Conservation (phyloP, 352 stramenopile genomes). For the Phytopythium helicoides region DNA sequence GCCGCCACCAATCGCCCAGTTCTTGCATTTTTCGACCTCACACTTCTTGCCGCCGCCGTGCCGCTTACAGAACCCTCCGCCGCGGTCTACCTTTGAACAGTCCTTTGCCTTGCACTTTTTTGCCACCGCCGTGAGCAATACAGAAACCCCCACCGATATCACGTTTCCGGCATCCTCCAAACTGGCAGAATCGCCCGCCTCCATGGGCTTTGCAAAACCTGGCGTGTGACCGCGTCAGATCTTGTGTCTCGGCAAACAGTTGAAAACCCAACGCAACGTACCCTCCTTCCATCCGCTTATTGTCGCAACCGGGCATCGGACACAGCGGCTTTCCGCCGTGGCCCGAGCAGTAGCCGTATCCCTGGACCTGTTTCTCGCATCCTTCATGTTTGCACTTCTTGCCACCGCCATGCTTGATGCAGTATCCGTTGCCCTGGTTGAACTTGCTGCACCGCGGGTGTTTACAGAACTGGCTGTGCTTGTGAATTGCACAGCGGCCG, state of each 20-base stretch:
- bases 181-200: conserved; percentile 74
- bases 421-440: conserved; percentile 83
- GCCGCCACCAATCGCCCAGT: conserved; percentile 78
- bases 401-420: conserved; percentile 81
- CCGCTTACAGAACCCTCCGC: conserved; percentile 77
- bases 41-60: conserved; percentile 88
- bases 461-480: conserved; percentile 84
- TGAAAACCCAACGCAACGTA: no score
- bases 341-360: conserved; percentile 81
- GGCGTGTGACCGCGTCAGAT: background rate
- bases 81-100: conserved; percentile 80
- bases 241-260: no score
- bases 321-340: conserved; percentile 82
- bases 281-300: conserved; percentile 84
- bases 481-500: conserved; percentile 75
- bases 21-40: conserved; percentile 66
- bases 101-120: conserved; percentile 71
- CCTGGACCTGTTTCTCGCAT: conserved; percentile 81
- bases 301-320: conserved; percentile 68
- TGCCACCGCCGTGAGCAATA: conserved; percentile 85
- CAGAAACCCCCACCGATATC: conserved; percentile 86
- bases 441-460: conserved; percentile 79
- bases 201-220: conserved; percentile 86
- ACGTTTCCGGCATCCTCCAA: conserved; percentile 69
- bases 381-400: conserved; percentile 82